Percentiles rank a stretch among this genome's conserved stretches.
Evolutionary conservation across 108 stramenopile species (phyloP).

Genomic region (Cyclostephanos tholiformis): DNA sequence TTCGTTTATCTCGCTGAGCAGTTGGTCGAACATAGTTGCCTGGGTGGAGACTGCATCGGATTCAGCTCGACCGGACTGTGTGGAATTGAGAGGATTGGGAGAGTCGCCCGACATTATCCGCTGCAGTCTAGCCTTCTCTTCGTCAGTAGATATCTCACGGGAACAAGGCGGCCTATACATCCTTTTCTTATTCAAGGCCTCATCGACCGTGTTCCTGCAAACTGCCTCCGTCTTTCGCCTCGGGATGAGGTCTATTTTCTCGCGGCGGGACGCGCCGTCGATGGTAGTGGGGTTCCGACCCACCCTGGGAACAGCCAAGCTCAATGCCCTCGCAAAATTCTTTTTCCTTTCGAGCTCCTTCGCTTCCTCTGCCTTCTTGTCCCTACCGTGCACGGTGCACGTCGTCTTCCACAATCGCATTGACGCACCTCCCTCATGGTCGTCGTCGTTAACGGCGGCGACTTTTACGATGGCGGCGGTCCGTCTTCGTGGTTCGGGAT

Average conservation of each 20-base stretch:
- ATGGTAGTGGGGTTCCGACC: neutral
- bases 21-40: conserved; percentile 36
- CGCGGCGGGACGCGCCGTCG: neutral
- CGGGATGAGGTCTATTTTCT: conserved; percentile 33
- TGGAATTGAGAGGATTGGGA: neutral
- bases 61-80: neutral
- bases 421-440: conserved; percentile 9
- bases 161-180: conserved; percentile 30
- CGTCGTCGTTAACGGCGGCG: neutral
- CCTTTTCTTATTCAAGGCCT: conserved; percentile 18
- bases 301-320: conserved; percentile 38
- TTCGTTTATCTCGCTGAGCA: conserved; percentile 37
- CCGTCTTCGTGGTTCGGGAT: conserved; percentile 29
- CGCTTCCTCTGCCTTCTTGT: conserved; percentile 19
- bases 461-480: neutral
- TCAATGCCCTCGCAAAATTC: conserved; percentile 21
- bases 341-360: conserved; percentile 32
- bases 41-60: neutral
- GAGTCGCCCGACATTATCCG: conserved; percentile 16
- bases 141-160: conserved; percentile 26
- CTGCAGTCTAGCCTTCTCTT: conserved; percentile 37
- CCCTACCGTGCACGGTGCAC: conserved; percentile 25
- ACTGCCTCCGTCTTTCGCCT: conserved; percentile 26
- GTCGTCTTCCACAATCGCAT: conserved; percentile 38
- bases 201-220: conserved; percentile 10